phyloP scores from a whole-genome alignment of 2,329 filamentous ascomycete genomes.

The Penicillium sp. region DNA sequence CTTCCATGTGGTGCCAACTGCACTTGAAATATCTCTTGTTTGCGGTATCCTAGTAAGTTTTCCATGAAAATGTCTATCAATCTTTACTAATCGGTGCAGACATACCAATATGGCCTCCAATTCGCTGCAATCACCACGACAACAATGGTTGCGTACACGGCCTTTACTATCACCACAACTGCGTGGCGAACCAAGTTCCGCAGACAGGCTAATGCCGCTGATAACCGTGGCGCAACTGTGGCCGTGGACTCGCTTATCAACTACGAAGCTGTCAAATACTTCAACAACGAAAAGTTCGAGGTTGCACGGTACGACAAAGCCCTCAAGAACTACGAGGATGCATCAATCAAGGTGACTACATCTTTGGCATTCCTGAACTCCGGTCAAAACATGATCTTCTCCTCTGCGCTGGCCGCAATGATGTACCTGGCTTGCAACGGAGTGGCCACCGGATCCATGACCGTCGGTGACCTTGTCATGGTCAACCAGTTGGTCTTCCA shows the following conservation, averaged over 20 bases:
- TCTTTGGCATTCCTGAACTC: constrained; percentile 91
- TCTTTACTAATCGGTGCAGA: constrained; percentile 48
- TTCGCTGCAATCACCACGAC: constrained; percentile 87
- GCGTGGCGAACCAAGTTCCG: constrained; percentile 97
- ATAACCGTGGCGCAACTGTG: constrained; percentile 92
- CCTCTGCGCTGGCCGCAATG: constrained; percentile 88
- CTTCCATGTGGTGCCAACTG: constrained; percentile 92
- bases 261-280: constrained; percentile 99
- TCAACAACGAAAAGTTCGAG: constrained; percentile 98
- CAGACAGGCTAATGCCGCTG: constrained; percentile 90
- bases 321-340: constrained; percentile 82
- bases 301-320: constrained; percentile 87
- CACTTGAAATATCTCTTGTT: constrained; percentile 90
- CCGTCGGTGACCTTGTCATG: constrained; percentile 96
- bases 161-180: constrained; percentile 96
- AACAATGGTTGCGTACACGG: constrained; percentile 92
- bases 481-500: constrained; percentile 99
- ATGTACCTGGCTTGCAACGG: constrained; percentile 96
- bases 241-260: constrained; percentile 97
- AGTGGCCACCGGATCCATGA: constrained; percentile 76
- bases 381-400: constrained; percentile 97
- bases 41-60: constrained; percentile 76
- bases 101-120: constrained; percentile 88
- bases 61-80: not conserved
- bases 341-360: constrained; percentile 95